Conservation (phyloP, 306 rosid genomes). For the Malus orientalis region DNA sequence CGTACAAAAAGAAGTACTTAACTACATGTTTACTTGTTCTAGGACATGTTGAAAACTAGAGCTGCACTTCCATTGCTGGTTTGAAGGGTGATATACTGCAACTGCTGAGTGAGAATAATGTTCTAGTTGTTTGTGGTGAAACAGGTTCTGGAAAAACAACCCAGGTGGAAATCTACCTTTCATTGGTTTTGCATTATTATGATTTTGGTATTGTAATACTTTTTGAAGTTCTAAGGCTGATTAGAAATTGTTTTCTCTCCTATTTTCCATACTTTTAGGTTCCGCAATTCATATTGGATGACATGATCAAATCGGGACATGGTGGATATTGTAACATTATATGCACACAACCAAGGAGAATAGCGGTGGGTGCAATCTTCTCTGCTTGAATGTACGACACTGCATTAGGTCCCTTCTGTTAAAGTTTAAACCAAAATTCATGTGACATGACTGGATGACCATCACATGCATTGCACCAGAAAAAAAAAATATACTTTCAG, state of each 20-base stretch:
- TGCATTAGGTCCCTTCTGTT: background rate
- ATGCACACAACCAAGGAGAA: constrained; percentile 98
- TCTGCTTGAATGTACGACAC: constrained; percentile 10
- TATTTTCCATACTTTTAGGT: constrained; percentile 37
- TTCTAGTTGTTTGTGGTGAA: constrained; percentile 95
- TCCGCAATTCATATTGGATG: constrained; percentile 93
- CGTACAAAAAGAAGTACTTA: background rate
- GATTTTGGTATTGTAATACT: background rate
- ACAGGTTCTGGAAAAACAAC: constrained; percentile 99
- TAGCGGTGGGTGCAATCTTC: constrained; percentile 46
- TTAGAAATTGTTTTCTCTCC: background rate
- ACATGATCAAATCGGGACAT: constrained; percentile 65
- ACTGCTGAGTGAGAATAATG: constrained; percentile 57
- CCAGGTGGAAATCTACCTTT: constrained; percentile 49
- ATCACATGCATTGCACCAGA: background rate
- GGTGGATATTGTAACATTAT: constrained; percentile 80
- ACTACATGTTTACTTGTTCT: constrained; percentile 19
- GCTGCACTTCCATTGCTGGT: constrained; percentile 68
- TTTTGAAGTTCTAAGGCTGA: constrained; percentile 7
- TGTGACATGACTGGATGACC: background rate
- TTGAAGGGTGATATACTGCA: constrained; percentile 63
- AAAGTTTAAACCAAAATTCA: background rate
- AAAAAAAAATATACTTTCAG: background rate
- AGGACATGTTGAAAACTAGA: constrained; percentile 81
- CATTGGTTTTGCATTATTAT: background rate